Conservation (phyloP, 2,329 filamentous ascomycete species). For the Fonsecaea multimorphosa region DNA sequence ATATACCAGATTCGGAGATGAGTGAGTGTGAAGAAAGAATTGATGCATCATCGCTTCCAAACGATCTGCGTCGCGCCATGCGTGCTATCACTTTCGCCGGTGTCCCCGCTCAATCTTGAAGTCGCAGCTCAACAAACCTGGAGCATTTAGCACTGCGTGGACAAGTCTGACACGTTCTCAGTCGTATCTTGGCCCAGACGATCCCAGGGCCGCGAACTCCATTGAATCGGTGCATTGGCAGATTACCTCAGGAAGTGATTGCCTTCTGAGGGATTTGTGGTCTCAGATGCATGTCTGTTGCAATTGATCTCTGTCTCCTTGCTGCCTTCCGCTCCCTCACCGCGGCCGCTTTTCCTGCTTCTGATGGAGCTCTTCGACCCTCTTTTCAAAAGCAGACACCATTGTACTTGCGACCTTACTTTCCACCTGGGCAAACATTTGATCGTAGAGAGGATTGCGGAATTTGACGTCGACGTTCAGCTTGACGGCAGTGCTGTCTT, state of each 20-base stretch:
- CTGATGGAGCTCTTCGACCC: conserved; percentile 65
- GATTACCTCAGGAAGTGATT: not conserved
- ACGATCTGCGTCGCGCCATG: not conserved
- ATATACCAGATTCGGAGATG: not conserved
- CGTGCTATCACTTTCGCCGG: not conserved
- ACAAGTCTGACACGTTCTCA: not conserved
- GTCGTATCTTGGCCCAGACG: not conserved
- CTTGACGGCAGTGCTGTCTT: conserved; percentile 71
- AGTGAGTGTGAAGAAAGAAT: not conserved
- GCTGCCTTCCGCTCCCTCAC: not conserved
- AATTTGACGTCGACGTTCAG: conserved; percentile 83
- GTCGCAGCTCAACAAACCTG: not conserved
- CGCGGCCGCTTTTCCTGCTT: not conserved
- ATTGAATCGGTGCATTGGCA: not conserved
- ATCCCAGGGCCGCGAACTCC: not conserved
- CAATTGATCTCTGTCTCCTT: not conserved
- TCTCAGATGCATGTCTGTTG: not conserved
- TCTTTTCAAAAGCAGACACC: conserved; percentile 90
- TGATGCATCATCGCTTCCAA: not conserved
- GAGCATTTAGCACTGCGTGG: not conserved
- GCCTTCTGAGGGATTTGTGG: not conserved
- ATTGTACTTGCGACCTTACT: conserved; percentile 84
- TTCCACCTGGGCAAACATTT: conserved; percentile 79
- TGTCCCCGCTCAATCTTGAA: not conserved
- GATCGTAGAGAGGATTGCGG: conserved; percentile 83